Base-by-base conservation (phyloP, 2,329 filamentous ascomycete genomes). In the Epichloe festucae region DNA sequence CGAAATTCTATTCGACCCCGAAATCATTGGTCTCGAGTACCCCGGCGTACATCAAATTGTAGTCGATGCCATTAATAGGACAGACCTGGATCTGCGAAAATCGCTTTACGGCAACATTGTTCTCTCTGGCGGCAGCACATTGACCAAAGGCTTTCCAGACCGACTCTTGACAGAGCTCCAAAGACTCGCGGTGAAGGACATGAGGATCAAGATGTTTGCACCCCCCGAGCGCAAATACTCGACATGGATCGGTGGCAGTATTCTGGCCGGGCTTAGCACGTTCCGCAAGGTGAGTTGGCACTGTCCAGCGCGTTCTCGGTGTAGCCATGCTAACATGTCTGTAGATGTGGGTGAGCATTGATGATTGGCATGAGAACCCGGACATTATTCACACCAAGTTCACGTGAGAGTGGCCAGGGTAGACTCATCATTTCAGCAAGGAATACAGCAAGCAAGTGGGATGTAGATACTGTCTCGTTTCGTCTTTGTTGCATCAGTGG, bases 291-390 rank as follows among this genome's bases (percentile, higher is more conserved):
- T 93, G 69, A 67, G 77, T 65, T 27, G 31, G n/a, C 45, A 15
- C 31, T 35, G 23, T 38, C 19, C 34, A 39, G 6, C 15, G 36
- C 12, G 34, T 31, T 31, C 10, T 31, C 31, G 10, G 31, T 31
- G 31, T 31, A 31, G 8, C 10, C 3, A 31, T 46, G 46, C 60
- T 63, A 50, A 63, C 52, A 42, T 45, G 40, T 34, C 3, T 14
- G 39, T 66, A 95, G 91, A 98, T 98, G 93, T 97, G 93, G 89
- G 93, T 98, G 64, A 95, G 89, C 71, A 91, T 95, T 66, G 93
- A 97, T 65, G 93, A 98, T 75, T 98, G 93, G 93, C 93, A 98
- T 68, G 93, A 98, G 77, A 95, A 98, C 66, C 93, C 93, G 17
- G 91, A 98, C 65, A 93, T 98, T 62, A 97, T 98, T 65, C 91